phyloP scores from a whole-genome alignment of 2,329 filamentous ascomycete genomes.

The Thelonectria blattea region DNA sequence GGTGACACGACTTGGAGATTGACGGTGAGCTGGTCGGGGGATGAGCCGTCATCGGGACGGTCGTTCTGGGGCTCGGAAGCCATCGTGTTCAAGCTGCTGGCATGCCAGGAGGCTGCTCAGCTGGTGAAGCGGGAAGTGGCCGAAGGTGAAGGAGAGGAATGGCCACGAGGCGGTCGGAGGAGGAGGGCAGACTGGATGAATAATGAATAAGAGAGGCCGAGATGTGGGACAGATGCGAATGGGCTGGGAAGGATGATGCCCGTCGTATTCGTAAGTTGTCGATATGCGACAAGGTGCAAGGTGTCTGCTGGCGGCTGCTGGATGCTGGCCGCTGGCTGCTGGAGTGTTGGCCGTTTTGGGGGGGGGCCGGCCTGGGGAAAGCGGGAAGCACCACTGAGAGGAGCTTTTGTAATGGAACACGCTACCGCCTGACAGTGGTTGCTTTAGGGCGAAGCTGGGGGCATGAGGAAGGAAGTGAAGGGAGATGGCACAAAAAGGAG shows the following conservation, averaged over 20 bases:
- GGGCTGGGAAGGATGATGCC: neutral
- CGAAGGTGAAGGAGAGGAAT: neutral
- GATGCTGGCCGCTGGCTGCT: neutral
- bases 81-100: conserved; percentile 43
- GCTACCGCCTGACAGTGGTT: conserved; percentile 7
- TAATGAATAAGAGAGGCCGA: conserved; percentile 2
- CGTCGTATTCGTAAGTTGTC: conserved; percentile 9
- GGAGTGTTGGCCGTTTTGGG: neutral
- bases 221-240: neutral
- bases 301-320: neutral
- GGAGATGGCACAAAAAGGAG: neutral
- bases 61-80: conserved; percentile 44
- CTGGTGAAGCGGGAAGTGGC: conserved; percentile 14
- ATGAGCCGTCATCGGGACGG: conserved; percentile 24
- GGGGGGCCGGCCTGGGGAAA: too few relatives aligned
- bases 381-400: conserved; percentile 13
- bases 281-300: conserved; percentile 18
- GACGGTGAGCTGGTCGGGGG: conserved; percentile 49
- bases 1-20: conserved; percentile 66
- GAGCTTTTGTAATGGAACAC: too few relatives aligned
- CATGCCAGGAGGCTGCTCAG: conserved; percentile 36
- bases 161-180: conserved; percentile 2
- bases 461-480: too few relatives aligned
- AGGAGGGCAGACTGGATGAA: neutral
- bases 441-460: neutral